A percentile compares a stretch with the other conserved stretches of the same genome.
Conservation (phyloP, 1,284 basidiomycete genomes). For the Austropuccinia psidii region DNA sequence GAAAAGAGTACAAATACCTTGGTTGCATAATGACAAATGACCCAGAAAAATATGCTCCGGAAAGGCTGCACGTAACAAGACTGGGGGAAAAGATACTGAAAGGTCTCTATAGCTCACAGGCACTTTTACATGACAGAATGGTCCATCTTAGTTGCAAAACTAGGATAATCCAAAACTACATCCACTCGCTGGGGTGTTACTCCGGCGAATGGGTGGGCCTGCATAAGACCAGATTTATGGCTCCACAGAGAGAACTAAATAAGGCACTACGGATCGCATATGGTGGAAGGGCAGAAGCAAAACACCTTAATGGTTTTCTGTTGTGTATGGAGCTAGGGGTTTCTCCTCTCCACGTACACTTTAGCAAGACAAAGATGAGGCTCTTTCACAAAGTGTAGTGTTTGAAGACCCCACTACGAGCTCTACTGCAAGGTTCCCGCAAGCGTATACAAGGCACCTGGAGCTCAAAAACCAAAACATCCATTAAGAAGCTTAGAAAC, state of each 20-base stretch:
- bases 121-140: neutral
- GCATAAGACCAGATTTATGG: neutral
- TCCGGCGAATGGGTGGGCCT: neutral
- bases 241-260: neutral
- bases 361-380: neutral
- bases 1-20: neutral
- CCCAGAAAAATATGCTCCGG: neutral
- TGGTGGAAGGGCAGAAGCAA: neutral
- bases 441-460: neutral
- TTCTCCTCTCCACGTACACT: neutral
- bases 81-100: neutral
- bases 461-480: neutral
- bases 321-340: neutral
- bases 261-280: neutral
- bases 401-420: neutral
- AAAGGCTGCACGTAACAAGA: neutral
- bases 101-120: neutral
- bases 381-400: neutral
- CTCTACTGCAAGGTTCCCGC: no score
- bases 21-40: neutral
- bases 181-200: neutral
- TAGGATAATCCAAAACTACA: neutral
- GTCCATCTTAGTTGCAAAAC: neutral
- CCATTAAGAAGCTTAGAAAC: neutral
- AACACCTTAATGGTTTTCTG: neutral